Evolutionary conservation across 2,329 filamentous ascomycete genomes (phyloP).

Genomic region (Botryosphaeria dothidea): DNA sequence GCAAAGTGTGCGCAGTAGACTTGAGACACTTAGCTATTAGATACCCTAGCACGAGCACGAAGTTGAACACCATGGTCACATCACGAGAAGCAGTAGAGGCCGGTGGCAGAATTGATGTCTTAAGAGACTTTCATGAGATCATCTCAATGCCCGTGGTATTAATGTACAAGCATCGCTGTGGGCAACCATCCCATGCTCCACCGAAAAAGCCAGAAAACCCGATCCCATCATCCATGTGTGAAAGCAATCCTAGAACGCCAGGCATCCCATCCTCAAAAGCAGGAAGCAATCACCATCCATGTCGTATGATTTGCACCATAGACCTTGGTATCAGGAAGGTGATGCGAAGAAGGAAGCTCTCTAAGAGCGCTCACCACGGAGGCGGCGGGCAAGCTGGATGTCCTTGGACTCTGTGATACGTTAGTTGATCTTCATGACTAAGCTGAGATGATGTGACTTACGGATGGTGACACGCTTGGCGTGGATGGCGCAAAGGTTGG

Average conservation of each 20-base stretch:
- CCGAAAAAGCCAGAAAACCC: constrained; percentile 16
- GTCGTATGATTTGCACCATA: not conserved
- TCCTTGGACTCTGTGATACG: constrained; percentile 78
- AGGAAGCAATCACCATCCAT: constrained; percentile 14
- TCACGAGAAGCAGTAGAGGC: not conserved
- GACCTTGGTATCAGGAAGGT: constrained; percentile 14
- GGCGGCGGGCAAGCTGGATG: constrained; percentile 78
- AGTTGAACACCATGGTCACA: not conserved
- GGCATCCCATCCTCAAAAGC: constrained; percentile 19
- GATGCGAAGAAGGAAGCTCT: constrained; percentile 15
- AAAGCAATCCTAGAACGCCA: constrained; percentile 16
- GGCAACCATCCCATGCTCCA: constrained; percentile 20
- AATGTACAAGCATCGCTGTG: constrained; percentile 20
- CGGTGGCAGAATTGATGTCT: constrained; percentile 8
- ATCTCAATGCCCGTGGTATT: constrained; percentile 22
- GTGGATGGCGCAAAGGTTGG: constrained; percentile 94
- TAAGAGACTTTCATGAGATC: constrained; percentile 21
- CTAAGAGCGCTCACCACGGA: constrained; percentile 58
- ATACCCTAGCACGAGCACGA: not conserved
- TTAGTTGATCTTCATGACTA: constrained; percentile 24
- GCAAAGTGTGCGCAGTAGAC: not conserved
- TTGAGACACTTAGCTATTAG: not conserved
- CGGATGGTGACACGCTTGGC: constrained; percentile 90
- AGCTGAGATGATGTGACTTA: constrained; percentile 28
- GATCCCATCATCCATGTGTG: constrained; percentile 17